phyloP scores from a whole-genome alignment of 768 basidiomycete species.

The Candolleomyces efflorescens region DNA sequence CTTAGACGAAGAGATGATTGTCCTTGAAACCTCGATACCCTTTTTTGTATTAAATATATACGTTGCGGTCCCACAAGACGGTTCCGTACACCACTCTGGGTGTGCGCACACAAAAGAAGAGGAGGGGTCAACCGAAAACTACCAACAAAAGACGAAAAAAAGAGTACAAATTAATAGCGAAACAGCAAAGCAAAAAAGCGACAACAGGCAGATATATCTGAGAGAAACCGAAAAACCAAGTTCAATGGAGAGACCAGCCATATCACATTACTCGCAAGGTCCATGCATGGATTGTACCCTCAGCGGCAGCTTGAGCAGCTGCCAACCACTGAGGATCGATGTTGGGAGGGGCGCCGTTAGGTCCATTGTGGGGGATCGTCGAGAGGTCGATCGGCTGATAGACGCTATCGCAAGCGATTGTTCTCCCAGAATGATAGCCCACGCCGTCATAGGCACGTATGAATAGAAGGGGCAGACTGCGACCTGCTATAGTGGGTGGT shows the following conservation, averaged over 20 bases:
- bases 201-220: slow-evolving; percentile 2
- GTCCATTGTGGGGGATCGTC: slow-evolving; percentile 41
- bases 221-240: slow-evolving; percentile 10
- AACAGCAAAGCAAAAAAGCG: slow-evolving; percentile 21
- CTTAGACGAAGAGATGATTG: slow-evolving; percentile 42
- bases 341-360: slow-evolving; percentile 33
- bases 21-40: slow-evolving; percentile 7
- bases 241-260: neutral
- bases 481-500: slow-evolving; percentile 55
- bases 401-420: slow-evolving; percentile 77
- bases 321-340: slow-evolving; percentile 69
- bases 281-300: slow-evolving; percentile 72
- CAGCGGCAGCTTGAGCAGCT: slow-evolving; percentile 68
- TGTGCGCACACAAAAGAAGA: neutral
- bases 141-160: slow-evolving; percentile 15
- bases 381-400: slow-evolving; percentile 67
- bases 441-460: slow-evolving; percentile 82
- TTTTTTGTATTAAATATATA: neutral
- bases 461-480: slow-evolving; percentile 74
- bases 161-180: slow-evolving; percentile 19
- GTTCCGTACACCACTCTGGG: neutral
- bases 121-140: neutral
- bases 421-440: slow-evolving; percentile 84
- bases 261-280: slow-evolving; percentile 72
- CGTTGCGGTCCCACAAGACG: neutral